phyloP scores from a whole-genome alignment of 306 rosid genomes.

The Malus fusca region DNA sequence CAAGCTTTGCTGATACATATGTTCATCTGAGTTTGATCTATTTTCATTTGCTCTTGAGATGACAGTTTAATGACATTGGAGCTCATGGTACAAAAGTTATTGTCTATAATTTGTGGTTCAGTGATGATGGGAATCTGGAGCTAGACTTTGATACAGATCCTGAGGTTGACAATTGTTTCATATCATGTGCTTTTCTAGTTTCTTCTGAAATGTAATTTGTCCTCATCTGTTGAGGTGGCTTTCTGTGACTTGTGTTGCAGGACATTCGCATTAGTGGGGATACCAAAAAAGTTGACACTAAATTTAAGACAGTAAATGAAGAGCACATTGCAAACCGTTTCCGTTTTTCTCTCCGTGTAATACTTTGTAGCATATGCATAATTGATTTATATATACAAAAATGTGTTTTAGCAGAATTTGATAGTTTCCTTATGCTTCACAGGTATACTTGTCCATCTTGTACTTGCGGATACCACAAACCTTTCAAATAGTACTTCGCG shows the following conservation, averaged over 20 bases:
- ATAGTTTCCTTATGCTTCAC: conserved; percentile 22
- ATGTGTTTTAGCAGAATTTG: conserved; percentile 5
- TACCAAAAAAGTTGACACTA: conserved; percentile 30
- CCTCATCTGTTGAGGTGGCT: conserved; percentile 7
- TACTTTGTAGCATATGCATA: conserved; percentile 16
- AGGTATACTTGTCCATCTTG: conserved; percentile 89
- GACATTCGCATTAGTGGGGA: conserved; percentile 72
- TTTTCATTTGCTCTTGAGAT: conserved; percentile 7
- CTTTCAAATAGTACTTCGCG: conserved; percentile 68
- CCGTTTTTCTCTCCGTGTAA: conserved; percentile 77
- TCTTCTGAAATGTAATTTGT: not conserved
- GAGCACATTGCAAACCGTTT: conserved; percentile 65
- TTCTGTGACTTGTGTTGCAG: conserved; percentile 38
- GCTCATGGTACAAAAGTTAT: conserved; percentile 85
- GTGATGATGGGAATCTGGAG: conserved; percentile 60
- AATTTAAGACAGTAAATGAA: conserved; percentile 44
- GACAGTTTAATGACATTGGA: conserved; percentile 79
- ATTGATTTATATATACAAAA: not conserved
- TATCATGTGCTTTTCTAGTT: not conserved
- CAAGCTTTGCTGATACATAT: not conserved
- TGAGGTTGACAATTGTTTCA: conserved; percentile 37
- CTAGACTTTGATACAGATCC: conserved; percentile 64
- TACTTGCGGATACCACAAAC: conserved; percentile 58
- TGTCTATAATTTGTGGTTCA: conserved; percentile 78
- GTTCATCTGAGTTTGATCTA: not conserved